These are phyloP conservation scores for Rosa persica DNA, from an alignment of 306 rosid genomes.

Conservation along the genomic window DNA sequence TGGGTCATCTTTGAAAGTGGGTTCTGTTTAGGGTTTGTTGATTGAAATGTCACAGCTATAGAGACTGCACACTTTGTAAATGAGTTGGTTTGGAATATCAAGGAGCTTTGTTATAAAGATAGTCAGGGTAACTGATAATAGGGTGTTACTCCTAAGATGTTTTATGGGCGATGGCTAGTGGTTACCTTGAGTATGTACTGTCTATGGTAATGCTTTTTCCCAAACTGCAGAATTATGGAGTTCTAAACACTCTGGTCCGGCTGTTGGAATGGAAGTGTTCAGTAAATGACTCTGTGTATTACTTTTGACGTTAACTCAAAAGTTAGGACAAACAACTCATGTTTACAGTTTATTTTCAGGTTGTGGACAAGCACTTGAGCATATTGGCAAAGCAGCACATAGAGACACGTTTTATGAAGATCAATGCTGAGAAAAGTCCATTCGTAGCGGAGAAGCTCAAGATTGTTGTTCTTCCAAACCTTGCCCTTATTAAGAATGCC, in stretches of 20 bases:
- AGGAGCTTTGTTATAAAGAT: too few species aligned
- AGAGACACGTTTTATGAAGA: constrained; percentile 86
- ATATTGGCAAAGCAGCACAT: constrained; percentile 83
- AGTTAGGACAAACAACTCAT: constrained; percentile 25
- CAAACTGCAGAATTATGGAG: neutral
- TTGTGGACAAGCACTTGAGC: constrained; percentile 83
- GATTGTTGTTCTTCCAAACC: constrained; percentile 89
- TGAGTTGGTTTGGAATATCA: too few species aligned
- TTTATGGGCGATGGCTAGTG: too few species aligned
- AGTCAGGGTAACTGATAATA: too few species aligned
- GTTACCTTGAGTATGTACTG: neutral
- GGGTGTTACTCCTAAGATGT: neutral
- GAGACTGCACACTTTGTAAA: neutral
- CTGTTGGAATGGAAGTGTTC: neutral
- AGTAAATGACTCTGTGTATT: neutral
- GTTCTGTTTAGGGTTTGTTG: neutral
- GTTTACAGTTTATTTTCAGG: constrained; percentile 51
- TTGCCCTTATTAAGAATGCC: constrained; percentile 88
- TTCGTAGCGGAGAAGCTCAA: constrained; percentile 88
- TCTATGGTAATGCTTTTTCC: neutral
- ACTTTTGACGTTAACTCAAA: neutral
- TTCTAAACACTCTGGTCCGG: neutral
- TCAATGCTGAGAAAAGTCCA: constrained; percentile 93
- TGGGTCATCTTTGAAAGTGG: neutral
- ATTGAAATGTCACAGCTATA: neutral